Evolutionary conservation across 345 rosid genomes (phyloP).

Genomic region (Angophora floribunda): DNA sequence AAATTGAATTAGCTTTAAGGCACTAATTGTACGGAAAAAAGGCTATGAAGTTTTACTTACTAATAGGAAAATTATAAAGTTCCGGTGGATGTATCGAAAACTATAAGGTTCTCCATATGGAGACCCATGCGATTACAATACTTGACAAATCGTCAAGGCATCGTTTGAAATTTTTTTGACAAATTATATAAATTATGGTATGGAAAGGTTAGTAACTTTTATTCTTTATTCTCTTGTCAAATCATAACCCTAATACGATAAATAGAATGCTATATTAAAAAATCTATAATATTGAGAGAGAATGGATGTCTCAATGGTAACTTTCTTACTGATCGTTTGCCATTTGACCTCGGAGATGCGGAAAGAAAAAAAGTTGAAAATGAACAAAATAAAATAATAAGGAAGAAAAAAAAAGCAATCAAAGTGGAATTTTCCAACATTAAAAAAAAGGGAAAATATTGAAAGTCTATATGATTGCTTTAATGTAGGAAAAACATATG

Average conservation of each 20-base stretch:
- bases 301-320: not conserved
- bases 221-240: not conserved
- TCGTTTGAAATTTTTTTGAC: not conserved
- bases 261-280: not conserved
- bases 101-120: not conserved
- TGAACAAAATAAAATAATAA: too few relatives aligned
- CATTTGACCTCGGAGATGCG: not conserved
- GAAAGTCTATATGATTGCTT: too few relatives aligned
- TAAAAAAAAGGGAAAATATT: not conserved
- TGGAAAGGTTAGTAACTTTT: not conserved
- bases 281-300: not conserved
- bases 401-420: not conserved
- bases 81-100: not conserved
- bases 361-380: not conserved
- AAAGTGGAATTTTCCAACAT: not conserved
- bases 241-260: not conserved
- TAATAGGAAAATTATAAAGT: not conserved
- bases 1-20: not conserved
- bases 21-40: not conserved
- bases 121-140: accelerated
- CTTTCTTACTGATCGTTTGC: not conserved
- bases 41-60: not conserved
- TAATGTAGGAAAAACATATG: too few relatives aligned
- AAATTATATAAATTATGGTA: not conserved
- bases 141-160: not conserved